These are phyloP conservation scores for Xylariales sp. DNA, from an alignment of 2,329 filamentous ascomycete species.

Conservation along the genomic window DNA sequence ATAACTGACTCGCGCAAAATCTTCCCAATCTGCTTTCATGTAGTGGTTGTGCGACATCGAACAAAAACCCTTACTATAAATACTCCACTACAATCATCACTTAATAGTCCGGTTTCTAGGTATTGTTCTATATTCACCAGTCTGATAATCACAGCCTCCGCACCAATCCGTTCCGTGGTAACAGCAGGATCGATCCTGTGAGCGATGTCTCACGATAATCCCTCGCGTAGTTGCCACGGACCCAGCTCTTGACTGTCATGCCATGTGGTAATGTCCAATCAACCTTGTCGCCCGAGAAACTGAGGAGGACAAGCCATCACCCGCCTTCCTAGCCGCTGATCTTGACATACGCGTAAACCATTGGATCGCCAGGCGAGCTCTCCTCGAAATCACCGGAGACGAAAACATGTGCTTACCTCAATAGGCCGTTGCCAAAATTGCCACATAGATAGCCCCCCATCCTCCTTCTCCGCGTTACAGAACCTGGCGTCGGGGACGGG, in stretches of 20 bases:
- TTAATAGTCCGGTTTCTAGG: no score
- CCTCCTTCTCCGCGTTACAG: slow-evolving; percentile 34
- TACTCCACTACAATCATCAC: no score
- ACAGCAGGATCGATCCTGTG: no score
- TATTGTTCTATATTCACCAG: no score
- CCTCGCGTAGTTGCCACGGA: slow-evolving; percentile 16
- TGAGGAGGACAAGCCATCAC: slow-evolving; percentile 24
- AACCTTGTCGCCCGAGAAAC: slow-evolving; percentile 20
- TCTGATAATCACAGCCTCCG: no score
- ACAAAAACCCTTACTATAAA: no score
- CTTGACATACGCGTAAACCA: slow-evolving; percentile 19
- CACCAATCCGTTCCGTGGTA: no score
- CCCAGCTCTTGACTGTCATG: slow-evolving; percentile 17
- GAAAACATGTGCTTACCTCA: slow-evolving; percentile 49
- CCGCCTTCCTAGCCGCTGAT: slow-evolving; percentile 17
- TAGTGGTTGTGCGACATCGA: no score
- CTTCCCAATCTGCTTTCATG: no score
- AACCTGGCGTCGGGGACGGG: slow-evolving; percentile 55
- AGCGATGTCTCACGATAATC: slow-evolving; percentile 15
- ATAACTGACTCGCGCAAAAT: no score
- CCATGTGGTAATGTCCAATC: slow-evolving; percentile 17
- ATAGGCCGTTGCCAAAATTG: slow-evolving; percentile 59
- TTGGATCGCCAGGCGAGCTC: slow-evolving; percentile 14
- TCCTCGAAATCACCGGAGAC: slow-evolving; percentile 55
- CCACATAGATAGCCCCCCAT: slow-evolving; percentile 39